Base-by-base conservation (phyloP, 1,284 basidiomycete genomes). In the Apiotrichum akiyoshidainum region DNA sequence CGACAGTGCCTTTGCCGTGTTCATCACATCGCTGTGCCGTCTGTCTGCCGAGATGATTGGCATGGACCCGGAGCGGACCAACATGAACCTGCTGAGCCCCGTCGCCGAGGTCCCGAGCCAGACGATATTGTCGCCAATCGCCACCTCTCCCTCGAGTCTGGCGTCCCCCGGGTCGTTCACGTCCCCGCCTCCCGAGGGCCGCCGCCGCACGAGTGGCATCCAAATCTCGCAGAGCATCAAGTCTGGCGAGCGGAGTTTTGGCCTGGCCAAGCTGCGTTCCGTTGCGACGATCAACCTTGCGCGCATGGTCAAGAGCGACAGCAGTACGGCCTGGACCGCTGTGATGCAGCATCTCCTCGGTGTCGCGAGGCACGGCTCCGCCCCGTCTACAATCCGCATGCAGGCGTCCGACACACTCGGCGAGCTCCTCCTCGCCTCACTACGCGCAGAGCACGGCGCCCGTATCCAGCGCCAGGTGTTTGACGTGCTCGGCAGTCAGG, bases 1-100 rank as follows among this genome's bases (percentile, higher is more conserved):
- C 61, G 90, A 95, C 68, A 69, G 73, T 0, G 90, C 92, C 2
- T 96, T 95, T 78, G 83, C 82, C 41, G 83, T 86, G 64, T 97
- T 98, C 65, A 81, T 93, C 33, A 82, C 83, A 21, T 88, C 93
- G 0, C 78, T 97, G 48, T 95, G 92, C 72, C 86, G 84, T 65
- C 79, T 97, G 26, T 93, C 90, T 71, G 83, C 84, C 8, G 90
- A 91, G 73, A 94, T 95, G 90, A 85, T 94, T 37, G 87, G 88
- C 35, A 86, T 93, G 85, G 86, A 89, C 72, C 42, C 65, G 2
- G 33, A 31, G 26, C 26, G 26, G 3, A 31, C 3, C 26, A 31
- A 39, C 8, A 41, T 19, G 44, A 16, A 33, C 34, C 37, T 37
- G 34, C 48, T 45, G 60, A 83, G 52, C 79, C 80, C 37, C 2